These are phyloP conservation scores for Daldinia grandis DNA, from an alignment of 495 filamentous ascomycete genomes.

Conservation along the genomic window DNA sequence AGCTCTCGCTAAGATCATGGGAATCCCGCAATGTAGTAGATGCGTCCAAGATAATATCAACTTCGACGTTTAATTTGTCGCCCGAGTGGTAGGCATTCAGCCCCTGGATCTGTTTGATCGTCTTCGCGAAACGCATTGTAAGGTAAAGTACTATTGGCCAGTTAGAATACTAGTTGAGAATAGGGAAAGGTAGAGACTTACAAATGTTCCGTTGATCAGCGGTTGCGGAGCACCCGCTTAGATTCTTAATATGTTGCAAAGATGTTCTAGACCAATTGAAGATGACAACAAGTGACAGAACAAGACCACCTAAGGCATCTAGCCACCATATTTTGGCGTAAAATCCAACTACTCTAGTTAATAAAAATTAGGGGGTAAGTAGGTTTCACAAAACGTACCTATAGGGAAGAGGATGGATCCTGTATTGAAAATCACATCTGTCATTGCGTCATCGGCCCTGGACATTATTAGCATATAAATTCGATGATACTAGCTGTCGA, in stretches of 20 bases:
- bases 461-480: constrained; percentile 50
- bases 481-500: background rate
- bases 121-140: constrained; percentile 92
- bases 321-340: constrained; percentile 84
- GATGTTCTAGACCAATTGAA: constrained; percentile 84
- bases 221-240: constrained; percentile 82
- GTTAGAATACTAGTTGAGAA: constrained; percentile 10
- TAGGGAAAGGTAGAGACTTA: constrained; percentile 30
- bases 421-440: constrained; percentile 85
- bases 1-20: constrained; percentile 83
- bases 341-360: constrained; percentile 66
- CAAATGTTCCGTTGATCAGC: constrained; percentile 81
- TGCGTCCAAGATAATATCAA: constrained; percentile 80
- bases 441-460: constrained; percentile 51
- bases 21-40: constrained; percentile 80
- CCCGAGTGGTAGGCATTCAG: constrained; percentile 89
- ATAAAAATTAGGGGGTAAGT: background rate
- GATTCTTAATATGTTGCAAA: constrained; percentile 78
- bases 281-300: constrained; percentile 85
- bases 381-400: constrained; percentile 57
- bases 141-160: constrained; percentile 74
- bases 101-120: constrained; percentile 87
- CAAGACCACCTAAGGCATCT: constrained; percentile 82
- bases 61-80: constrained; percentile 88
- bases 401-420: constrained; percentile 88